phyloP scores from a whole-genome alignment of 371 early-diverging fungal species.

The Actinomortierella wolfii region DNA sequence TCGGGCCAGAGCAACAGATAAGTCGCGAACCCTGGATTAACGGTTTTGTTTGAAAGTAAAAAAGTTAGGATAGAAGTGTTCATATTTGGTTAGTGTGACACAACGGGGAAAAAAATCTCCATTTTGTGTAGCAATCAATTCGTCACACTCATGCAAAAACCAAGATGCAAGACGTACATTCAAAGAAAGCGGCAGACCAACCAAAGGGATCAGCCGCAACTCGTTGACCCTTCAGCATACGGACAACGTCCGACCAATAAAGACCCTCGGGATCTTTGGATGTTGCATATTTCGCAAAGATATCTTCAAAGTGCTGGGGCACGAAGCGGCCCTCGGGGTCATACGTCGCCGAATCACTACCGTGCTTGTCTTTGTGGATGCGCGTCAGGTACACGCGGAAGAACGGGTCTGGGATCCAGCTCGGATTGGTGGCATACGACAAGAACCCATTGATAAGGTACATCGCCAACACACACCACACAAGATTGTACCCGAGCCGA shows the following conservation, averaged over 20 bases:
- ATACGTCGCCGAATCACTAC: slow-evolving; percentile 52
- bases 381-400: slow-evolving; percentile 49
- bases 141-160: not conserved
- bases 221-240: slow-evolving; percentile 26
- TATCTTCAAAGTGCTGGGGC: slow-evolving; percentile 55
- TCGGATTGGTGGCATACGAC: slow-evolving; percentile 31
- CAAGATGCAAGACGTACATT: slow-evolving; percentile 12
- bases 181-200: slow-evolving; percentile 31
- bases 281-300: slow-evolving; percentile 55
- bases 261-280: slow-evolving; percentile 20
- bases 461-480: slow-evolving; percentile 40
- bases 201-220: slow-evolving; percentile 49
- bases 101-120: too few relatives aligned
- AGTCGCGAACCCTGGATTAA: slow-evolving; percentile 14
- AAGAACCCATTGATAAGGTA: slow-evolving; percentile 47
- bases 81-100: too few relatives aligned
- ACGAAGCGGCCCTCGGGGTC: slow-evolving; percentile 50
- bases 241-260: slow-evolving; percentile 16
- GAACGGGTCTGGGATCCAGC: slow-evolving; percentile 46
- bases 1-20: slow-evolving; percentile 25
- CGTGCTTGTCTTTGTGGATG: slow-evolving; percentile 57
- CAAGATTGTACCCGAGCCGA: slow-evolving; percentile 50
- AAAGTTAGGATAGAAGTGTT: not conserved
- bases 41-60: too few relatives aligned
- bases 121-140: not conserved